These are phyloP conservation scores for Microcyclospora tardicrescens DNA, from an alignment of 2,329 filamentous ascomycete species.

Conservation along the genomic window DNA sequence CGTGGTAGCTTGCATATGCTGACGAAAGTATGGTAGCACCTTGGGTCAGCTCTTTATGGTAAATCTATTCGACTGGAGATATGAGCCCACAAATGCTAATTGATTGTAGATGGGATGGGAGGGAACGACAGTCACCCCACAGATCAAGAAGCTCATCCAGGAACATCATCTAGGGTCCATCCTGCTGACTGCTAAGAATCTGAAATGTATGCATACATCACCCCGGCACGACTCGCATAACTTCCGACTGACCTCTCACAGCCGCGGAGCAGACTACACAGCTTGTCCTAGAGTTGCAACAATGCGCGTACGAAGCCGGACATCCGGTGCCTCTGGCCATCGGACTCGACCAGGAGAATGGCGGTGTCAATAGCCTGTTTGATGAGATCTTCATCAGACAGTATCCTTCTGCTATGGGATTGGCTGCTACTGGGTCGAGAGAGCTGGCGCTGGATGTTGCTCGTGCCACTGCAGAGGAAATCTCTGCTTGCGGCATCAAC, in stretches of 20 bases:
- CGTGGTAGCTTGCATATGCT: conserved; percentile 12
- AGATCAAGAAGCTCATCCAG: conserved; percentile 68
- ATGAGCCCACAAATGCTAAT: conserved; percentile 10
- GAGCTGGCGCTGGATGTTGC: conserved; percentile 81
- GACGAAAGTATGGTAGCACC: conserved; percentile 27
- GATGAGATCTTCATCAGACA: conserved; percentile 93
- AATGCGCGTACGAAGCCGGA: conserved; percentile 77
- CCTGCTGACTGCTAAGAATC: conserved; percentile 68
- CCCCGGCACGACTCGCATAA: neutral
- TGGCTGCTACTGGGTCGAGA: conserved; percentile 79
- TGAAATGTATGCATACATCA: conserved; percentile 51
- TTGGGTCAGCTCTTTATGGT: conserved; percentile 30
- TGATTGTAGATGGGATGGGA: conserved; percentile 64
- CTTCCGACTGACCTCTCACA: conserved; percentile 32
- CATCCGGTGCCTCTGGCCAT: conserved; percentile 83
- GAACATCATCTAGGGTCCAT: conserved; percentile 82
- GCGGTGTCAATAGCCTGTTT: conserved; percentile 90
- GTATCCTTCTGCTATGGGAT: conserved; percentile 92
- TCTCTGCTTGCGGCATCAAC: conserved; percentile 88
- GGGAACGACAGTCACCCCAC: conserved; percentile 69
- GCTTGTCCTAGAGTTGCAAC: conserved; percentile 83
- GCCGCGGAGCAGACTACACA: conserved; percentile 81
- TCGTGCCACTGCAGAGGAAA: conserved; percentile 83
- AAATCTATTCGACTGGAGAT: conserved; percentile 6
- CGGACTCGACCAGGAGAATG: conserved; percentile 93